Percentiles rank a stretch among this genome's conserved stretches.
phyloP scores from a whole-genome alignment of 192 early-diverging fungal species.

The Coemansia erecta region DNA sequence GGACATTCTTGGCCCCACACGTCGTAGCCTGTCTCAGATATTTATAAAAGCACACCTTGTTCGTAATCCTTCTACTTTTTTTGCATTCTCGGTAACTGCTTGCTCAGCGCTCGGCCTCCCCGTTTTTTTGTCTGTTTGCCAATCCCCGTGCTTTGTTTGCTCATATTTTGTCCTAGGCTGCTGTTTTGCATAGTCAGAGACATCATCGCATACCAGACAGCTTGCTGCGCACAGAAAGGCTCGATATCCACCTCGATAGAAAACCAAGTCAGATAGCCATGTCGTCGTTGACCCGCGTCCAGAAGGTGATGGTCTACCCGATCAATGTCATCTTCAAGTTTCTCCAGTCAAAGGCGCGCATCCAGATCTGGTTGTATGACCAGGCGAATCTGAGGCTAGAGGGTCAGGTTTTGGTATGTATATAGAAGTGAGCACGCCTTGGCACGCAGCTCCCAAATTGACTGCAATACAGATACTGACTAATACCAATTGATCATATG shows the following conservation, averaged over 20 bases:
- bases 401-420: slow-evolving; percentile 83
- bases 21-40: no score
- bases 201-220: no score
- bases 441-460: slow-evolving; percentile 3
- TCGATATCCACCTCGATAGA: background rate
- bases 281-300: slow-evolving; percentile 52
- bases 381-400: slow-evolving; percentile 84
- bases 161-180: no score
- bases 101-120: no score
- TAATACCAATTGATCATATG: background rate
- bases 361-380: slow-evolving; percentile 95
- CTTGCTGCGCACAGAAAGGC: background rate
- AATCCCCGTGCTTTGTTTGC: no score
- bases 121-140: no score
- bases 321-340: slow-evolving; percentile 94
- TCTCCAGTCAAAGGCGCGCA: slow-evolving; percentile 86
- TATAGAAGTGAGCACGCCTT: no score
- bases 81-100: no score
- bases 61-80: no score
- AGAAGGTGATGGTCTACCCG: slow-evolving; percentile 56
- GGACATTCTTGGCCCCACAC: no score
- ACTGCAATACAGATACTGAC: background rate
- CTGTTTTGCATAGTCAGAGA: no score
- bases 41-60: no score
- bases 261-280: slow-evolving; percentile 15